Percentiles rank a stretch among this genome's conserved stretches.
Conservation (phyloP, 164 flowering plant genomes). For the Macadamia integrifolia region DNA sequence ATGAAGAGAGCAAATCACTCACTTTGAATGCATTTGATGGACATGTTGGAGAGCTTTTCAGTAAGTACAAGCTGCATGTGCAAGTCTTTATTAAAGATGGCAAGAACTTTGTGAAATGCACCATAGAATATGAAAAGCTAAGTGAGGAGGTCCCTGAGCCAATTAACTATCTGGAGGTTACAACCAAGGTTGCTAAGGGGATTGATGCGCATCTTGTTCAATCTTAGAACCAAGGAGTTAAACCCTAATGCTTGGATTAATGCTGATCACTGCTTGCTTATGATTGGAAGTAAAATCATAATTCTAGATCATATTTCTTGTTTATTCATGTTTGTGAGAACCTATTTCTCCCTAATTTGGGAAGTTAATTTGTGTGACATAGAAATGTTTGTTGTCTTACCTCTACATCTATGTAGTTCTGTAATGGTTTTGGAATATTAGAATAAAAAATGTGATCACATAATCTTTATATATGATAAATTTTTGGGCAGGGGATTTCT, state of each 20-base stretch:
- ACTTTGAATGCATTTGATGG: conserved; percentile 47
- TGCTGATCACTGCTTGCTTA: neutral
- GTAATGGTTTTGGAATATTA: no score
- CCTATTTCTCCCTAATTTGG: no score
- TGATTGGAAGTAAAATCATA: neutral
- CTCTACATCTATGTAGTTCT: neutral
- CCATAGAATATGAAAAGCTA: conserved; percentile 1
- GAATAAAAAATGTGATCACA: no score
- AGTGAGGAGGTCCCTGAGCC: conserved; percentile 38
- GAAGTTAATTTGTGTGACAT: neutral
- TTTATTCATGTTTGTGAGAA: no score
- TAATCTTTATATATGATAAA: no score
- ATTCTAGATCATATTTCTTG: no score
- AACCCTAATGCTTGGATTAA: neutral
- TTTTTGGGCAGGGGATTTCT: no score
- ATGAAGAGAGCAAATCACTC: conserved; percentile 34
- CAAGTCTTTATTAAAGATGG: conserved; percentile 34
- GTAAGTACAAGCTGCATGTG: conserved; percentile 28
- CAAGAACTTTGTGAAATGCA: conserved; percentile 45
- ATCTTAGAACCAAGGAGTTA: neutral
- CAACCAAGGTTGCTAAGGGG: conserved; percentile 32
- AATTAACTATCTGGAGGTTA: conserved; percentile 36
- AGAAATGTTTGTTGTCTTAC: no score
- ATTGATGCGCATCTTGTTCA: conserved; percentile 35
- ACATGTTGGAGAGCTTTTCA: conserved; percentile 50